A percentile compares a stretch with the other conserved stretches of the same genome.
phyloP scores from a whole-genome alignment of 768 basidiomycete species.

The Rhodotorula graminis region DNA sequence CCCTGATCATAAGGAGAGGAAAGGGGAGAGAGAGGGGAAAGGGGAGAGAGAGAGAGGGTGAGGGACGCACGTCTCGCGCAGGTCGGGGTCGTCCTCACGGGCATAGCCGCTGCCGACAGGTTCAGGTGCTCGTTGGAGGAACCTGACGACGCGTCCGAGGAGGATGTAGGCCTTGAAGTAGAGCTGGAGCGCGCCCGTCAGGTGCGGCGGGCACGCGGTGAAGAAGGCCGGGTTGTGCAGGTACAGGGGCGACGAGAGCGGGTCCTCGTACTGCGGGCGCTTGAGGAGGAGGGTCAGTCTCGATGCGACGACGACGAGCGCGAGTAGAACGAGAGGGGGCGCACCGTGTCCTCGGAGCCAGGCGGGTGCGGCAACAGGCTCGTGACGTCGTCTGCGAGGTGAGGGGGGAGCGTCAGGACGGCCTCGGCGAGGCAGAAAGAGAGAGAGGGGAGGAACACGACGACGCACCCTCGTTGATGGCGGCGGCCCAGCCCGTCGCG shows the following conservation, averaged over 20 bases:
- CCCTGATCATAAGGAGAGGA: no score
- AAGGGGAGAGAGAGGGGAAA: no score
- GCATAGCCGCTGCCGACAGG: slow-evolving; percentile 4
- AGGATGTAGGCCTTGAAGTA: slow-evolving; percentile 29
- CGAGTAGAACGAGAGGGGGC: neutral
- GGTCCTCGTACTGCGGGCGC: slow-evolving; percentile 9
- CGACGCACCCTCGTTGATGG: slow-evolving; percentile 2
- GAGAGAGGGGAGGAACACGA: no score
- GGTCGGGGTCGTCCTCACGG: neutral
- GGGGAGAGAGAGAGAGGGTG: neutral
- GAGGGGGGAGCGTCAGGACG: neutral
- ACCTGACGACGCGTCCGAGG: slow-evolving; percentile 20
- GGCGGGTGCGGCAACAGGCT: slow-evolving; percentile 5
- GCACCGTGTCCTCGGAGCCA: slow-evolving; percentile 4
- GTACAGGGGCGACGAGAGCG: slow-evolving; percentile 23
- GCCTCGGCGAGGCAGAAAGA: no score
- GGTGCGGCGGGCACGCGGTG: slow-evolving; percentile 28
- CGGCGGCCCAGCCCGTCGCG: slow-evolving; percentile 35
- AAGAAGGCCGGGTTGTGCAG: slow-evolving; percentile 29
- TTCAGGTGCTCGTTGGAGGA: slow-evolving; percentile 24
- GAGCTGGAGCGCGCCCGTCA: slow-evolving; percentile 15
- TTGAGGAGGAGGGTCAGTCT: neutral
- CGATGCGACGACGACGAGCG: neutral
- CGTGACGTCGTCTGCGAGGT: slow-evolving; percentile 1
- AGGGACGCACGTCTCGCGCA: slow-evolving; percentile 12